A percentile compares a stretch with the other conserved stretches of the same genome.
Evolutionary conservation across 345 rosid species (phyloP).

Genomic region (Citrus australasica): DNA sequence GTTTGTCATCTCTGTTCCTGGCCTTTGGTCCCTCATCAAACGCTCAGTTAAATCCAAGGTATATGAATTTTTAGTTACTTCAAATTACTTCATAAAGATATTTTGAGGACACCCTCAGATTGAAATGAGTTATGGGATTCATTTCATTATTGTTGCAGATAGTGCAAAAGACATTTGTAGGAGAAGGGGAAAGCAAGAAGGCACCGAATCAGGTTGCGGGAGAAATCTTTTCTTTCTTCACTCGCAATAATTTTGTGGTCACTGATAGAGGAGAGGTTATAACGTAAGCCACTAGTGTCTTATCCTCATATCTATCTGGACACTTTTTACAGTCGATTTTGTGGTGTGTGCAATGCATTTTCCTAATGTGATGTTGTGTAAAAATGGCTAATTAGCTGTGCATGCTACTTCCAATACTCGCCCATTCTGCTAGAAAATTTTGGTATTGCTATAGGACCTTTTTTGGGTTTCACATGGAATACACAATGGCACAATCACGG

Average conservation of each 20-base stretch:
- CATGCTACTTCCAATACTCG: not conserved
- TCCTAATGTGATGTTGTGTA: not conserved
- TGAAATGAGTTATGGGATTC: not conserved
- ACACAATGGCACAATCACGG: not conserved
- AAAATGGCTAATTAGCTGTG: not conserved
- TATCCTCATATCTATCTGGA: not conserved
- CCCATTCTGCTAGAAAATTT: not conserved
- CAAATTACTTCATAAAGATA: not conserved
- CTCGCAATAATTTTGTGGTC: constrained; percentile 73
- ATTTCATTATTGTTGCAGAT: constrained; percentile 40
- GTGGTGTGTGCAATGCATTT: not conserved
- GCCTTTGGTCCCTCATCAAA: constrained; percentile 97
- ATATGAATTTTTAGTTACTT: not conserved
- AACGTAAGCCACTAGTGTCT: constrained; percentile 49
- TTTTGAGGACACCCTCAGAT: not conserved
- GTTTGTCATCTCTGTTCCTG: constrained; percentile 90
- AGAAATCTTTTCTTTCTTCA: constrained; percentile 83
- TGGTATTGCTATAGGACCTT: not conserved
- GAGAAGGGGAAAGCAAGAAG: constrained; percentile 54
- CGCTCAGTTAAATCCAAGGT: constrained; percentile 98
- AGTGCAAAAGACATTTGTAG: constrained; percentile 69
- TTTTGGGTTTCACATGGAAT: not conserved
- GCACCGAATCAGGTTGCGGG: constrained; percentile 76
- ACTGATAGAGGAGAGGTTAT: constrained; percentile 87
- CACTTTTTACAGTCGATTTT: not conserved